Conservation (phyloP, 208 protist species). For the Acanthamoeba triangularis region DNA sequence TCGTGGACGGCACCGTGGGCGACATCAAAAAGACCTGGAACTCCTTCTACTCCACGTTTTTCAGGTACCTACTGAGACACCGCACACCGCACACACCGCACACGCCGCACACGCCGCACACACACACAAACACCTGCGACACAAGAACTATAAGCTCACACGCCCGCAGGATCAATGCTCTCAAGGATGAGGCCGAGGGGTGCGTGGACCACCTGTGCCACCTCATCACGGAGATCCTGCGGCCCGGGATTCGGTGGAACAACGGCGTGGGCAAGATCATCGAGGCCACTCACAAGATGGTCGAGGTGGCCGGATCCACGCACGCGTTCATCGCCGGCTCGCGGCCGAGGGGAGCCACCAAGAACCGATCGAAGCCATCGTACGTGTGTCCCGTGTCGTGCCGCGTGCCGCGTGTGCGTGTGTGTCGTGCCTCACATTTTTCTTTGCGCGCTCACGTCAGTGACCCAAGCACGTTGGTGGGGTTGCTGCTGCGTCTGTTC, state of each 20-base stretch:
- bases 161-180: neutral
- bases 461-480: neutral
- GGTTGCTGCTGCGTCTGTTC: slow-evolving; percentile 7
- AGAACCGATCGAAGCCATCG: neutral
- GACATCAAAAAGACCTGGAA: slow-evolving; percentile 13
- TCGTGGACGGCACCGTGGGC: slow-evolving; percentile 10
- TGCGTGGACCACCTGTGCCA: slow-evolving; percentile 16
- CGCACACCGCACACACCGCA: too few relatives aligned
- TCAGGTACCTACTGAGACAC: neutral
- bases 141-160: too few relatives aligned
- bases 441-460: neutral
- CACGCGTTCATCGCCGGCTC: slow-evolving; percentile 2
- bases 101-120: too few relatives aligned
- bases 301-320: neutral
- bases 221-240: slow-evolving; percentile 37
- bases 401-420: too few relatives aligned
- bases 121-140: too few relatives aligned
- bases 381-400: neutral
- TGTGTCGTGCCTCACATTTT: neutral
- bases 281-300: neutral
- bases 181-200: slow-evolving; percentile 22
- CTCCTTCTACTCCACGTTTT: neutral
- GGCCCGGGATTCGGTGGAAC: slow-evolving; percentile 29
- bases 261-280: slow-evolving; percentile 38
- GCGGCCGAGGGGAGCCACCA: neutral